Evolutionary conservation across 306 rosid species (phyloP).

Genomic region (Myrica gale): DNA sequence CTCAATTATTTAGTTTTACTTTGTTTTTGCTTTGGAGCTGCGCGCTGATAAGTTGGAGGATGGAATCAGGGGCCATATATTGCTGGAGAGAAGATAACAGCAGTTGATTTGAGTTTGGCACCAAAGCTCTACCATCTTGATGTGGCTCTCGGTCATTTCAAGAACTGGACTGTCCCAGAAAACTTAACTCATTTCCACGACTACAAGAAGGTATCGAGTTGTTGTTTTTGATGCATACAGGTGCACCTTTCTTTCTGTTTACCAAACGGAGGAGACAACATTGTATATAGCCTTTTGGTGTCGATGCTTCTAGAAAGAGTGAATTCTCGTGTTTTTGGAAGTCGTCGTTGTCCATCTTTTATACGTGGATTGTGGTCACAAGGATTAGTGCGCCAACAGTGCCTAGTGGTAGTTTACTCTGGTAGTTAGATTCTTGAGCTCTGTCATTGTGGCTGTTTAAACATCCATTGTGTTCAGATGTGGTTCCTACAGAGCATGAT

Average conservation of each 20-base stretch:
- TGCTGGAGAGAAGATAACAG: conserved; percentile 81
- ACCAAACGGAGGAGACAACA: background rate
- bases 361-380: background rate
- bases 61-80: conserved; percentile 72
- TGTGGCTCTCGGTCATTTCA: conserved; percentile 75
- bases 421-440: background rate
- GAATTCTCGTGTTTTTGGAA: background rate
- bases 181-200: conserved; percentile 45
- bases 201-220: conserved; percentile 60
- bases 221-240: conserved; percentile 20
- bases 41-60: conserved; percentile 26
- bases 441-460: background rate
- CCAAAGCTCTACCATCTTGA: conserved; percentile 84
- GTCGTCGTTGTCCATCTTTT: background rate
- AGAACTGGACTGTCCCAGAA: conserved; percentile 77
- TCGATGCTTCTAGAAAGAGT: background rate
- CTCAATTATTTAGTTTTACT: background rate
- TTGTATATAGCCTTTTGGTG: background rate
- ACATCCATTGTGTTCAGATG: conserved; percentile 1
- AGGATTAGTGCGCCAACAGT: background rate
- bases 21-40: background rate
- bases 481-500: background rate
- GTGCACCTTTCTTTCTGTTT: background rate
- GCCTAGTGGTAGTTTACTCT: background rate
- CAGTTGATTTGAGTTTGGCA: conserved; percentile 85